Base-by-base conservation (phyloP, 768 basidiomycete species). In the Coprinopsis cinerea region DNA sequence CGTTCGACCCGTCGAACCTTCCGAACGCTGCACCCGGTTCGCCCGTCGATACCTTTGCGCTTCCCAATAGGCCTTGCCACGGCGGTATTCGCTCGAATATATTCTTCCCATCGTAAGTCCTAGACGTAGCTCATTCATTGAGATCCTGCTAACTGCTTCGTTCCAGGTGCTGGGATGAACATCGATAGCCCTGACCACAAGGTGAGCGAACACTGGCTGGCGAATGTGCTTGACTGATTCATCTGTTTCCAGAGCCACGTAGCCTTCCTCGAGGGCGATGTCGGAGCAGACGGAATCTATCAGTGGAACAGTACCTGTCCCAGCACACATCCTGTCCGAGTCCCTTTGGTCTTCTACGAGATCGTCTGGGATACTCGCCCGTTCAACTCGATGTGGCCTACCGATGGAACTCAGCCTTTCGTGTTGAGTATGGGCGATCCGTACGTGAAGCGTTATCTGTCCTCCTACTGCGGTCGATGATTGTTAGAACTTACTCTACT, bases 321-420 rank as follows among this genome's bases (percentile, higher is more conserved):
- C 5, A 22, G 41, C 1, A 34, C 49, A 3, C 49, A 50, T 26
- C 49, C 49, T 14, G 32, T 50, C 18, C 40, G 49, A 13, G 17
- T 50, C 11, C 49, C 49, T 3, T 11, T 50, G 22, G 22, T 50
- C 20, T 44, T 50, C 20, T 43, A 28, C 30, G 49, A 50, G 49
- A 50, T 44, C 42, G 24, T 44, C 7, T 50, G 49, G 49, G 49
- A 50, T 40, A 50, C 49, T 10, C 23, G 36, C 2, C 10, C 5
- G 47, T 48, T 20, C 47, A 23, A 37, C 5, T 25, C 18, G 34
- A 43, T 50, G 40, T 50, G 40, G 49, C 49, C 49, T 22, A 50
- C 26, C 6, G 49, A 50, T 25, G 49, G 49, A 15, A 50, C 34
- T 42, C 40, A 50, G 28, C 49, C 49, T 34, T 50, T 50, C 42